Base-by-base conservation (phyloP, 1,284 basidiomycete genomes). In the Ganoderma lucidum region DNA sequence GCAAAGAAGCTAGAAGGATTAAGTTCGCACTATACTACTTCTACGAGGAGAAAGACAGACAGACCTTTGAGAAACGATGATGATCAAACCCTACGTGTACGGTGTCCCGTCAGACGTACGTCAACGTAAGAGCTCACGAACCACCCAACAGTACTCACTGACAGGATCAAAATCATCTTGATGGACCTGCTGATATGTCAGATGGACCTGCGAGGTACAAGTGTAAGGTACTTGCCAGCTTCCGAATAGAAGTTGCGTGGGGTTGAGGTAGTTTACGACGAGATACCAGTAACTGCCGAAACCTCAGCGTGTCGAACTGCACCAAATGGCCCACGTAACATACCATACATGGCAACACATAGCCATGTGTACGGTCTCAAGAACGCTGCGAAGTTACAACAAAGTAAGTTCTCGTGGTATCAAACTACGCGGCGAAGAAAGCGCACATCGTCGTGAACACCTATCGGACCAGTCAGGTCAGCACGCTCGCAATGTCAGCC, bases 61-160 rank as follows among this genome's bases (percentile, higher is more conserved):
- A 19, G 10, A 62, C 65, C 65, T 66, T n/a, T 66, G 65, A 3
- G 65, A 53, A 23, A 66, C 19, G 30, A 66, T 66, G 17, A 66
- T 62, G 30, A 66, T 62, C 3, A 60, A 15, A 28, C 65, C 65
- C 60, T 62, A 17, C 6, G 35, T n/a, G 14, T 37, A 3, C 4
- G 6, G 35, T n/a, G 14, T 37, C 1, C 4, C n/a, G 4, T n/a
- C 15, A 62, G 48, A 42, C 30, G 14, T 6, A 32, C 23, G 4
- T 12, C 23, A 14, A 28, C 48, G 53, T 32, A 15, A 56, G 30
- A 56, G 30, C 53, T 17, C 32, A 15, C 30, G 30, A 51, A 51
- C 53, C 30, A 32, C 12, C 8, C 19, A 23, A 15, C 19, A n/a
- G 19, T 8, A 53, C 65, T 62, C 28, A 66, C 65, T 19, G 65